phyloP scores from a whole-genome alignment of 495 filamentous ascomycete genomes.

The Xylaria telfairii region DNA sequence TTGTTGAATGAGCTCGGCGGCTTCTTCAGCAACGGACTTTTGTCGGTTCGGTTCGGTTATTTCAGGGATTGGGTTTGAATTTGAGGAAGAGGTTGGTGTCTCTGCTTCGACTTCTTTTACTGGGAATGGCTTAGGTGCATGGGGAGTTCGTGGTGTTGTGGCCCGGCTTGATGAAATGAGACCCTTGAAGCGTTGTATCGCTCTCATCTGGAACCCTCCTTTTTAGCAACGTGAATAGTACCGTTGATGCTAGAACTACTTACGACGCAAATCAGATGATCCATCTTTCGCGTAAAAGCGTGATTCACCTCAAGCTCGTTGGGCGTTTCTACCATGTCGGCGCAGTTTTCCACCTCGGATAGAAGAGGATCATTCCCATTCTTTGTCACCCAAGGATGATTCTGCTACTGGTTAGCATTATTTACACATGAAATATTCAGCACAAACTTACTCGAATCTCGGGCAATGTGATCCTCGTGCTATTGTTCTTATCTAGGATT shows the following conservation, averaged over 20 bases:
- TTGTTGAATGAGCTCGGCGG: slow-evolving; percentile 46
- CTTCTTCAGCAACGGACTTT: slow-evolving; percentile 47
- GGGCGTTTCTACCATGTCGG: slow-evolving; percentile 75
- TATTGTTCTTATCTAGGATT: slow-evolving; percentile 78
- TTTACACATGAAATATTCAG: neutral
- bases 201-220: slow-evolving; percentile 72
- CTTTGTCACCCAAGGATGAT: slow-evolving; percentile 94
- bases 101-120: slow-evolving; percentile 16
- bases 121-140: slow-evolving; percentile 4
- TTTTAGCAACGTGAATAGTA: slow-evolving; percentile 25
- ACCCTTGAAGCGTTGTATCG: slow-evolving; percentile 82
- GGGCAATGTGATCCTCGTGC: slow-evolving; percentile 79
- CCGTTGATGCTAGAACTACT: slow-evolving; percentile 37
- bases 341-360: slow-evolving; percentile 83
- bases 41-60: slow-evolving; percentile 39
- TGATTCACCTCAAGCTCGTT: slow-evolving; percentile 88
- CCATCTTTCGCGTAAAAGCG: slow-evolving; percentile 89
- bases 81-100: slow-evolving; percentile 32
- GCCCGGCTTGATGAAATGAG: slow-evolving; percentile 50
- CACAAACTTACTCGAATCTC: slow-evolving; percentile 72
- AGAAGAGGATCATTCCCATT: slow-evolving; percentile 80
- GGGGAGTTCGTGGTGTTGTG: slow-evolving; percentile 23
- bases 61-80: slow-evolving; percentile 15
- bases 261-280: slow-evolving; percentile 83
- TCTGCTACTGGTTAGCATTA: slow-evolving; percentile 53